Base-by-base conservation (phyloP, 2,329 filamentous ascomycete genomes). In the Orbilia javanica region DNA sequence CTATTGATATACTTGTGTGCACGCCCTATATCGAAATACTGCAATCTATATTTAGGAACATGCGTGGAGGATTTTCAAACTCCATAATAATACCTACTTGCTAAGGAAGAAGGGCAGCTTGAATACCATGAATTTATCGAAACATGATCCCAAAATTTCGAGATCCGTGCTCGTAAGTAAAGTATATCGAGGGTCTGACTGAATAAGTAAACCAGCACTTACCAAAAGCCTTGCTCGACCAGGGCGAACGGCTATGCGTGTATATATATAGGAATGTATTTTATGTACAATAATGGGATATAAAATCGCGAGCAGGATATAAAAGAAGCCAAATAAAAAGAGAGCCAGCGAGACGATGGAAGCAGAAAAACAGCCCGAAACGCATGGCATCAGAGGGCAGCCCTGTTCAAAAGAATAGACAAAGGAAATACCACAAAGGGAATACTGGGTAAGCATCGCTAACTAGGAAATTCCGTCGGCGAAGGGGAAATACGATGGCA, bases 11-110 rank as follows among this genome's bases (percentile, higher is more conserved):
- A 52, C 1, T 29, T 29, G 13, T 15, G 13, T 52, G 6, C 46
- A 25, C 18, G 3, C 8, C 11, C 34, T 10, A 15, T 44, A 6
- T 18, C 8, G 22, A 4, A 22, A 18, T 60, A n/a, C n/a, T n/a
- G n/a, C n/a, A n/a, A n/a, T 44, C n/a, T 67, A 64, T 20, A 48
- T 69, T 13, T 69, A 69, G 64, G 20, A 69, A 76, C 57, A 64
- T 57, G 52, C n/a, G 22, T 20, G n/a, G 27, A 44, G 66, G 52
- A 57, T 57, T 78, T 20, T 72, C 74, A 72, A 78, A 78, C 67
- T 62, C 52, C 34, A 60, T 3, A 10, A n/a, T 39, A n/a, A n/a
- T n/a, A n/a, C n/a, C n/a, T 34, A 8, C 20, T 34, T 42, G 34
- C 11, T 20, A 11, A 25, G 2, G 20, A n/a, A 50, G 3, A 18